Conservation (phyloP, 495 filamentous ascomycete species). For the Penicillium simplicissimum region DNA sequence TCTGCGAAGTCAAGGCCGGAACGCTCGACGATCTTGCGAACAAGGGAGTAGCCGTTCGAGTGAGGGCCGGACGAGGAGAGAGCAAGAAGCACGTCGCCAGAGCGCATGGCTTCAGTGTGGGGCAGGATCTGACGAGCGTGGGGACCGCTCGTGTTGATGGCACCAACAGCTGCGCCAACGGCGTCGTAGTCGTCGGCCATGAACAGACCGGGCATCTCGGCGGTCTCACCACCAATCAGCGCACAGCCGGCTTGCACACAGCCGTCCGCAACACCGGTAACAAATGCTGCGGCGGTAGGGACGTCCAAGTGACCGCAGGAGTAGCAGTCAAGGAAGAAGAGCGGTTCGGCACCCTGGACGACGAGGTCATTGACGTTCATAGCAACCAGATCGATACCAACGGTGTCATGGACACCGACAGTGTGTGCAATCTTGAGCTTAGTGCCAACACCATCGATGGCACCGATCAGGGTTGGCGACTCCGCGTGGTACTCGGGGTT, state of each 20-base stretch:
- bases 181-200: slow-evolving; percentile 82
- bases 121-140: slow-evolving; percentile 68
- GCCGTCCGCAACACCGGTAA: slow-evolving; percentile 82
- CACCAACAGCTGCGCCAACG: slow-evolving; percentile 82
- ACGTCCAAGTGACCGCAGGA: slow-evolving; percentile 84
- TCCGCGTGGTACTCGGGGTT: slow-evolving; percentile 62
- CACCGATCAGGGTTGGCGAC: slow-evolving; percentile 78
- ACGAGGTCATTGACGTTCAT: slow-evolving; percentile 99
- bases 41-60: slow-evolving; percentile 93
- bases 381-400: slow-evolving; percentile 93
- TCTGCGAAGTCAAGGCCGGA: slow-evolving; percentile 68
- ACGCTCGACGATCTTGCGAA: slow-evolving; percentile 79
- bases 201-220: slow-evolving; percentile 96
- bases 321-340: slow-evolving; percentile 97
- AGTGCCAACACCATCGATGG: slow-evolving; percentile 94
- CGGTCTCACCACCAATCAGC: slow-evolving; percentile 93
- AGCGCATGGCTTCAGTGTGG: slow-evolving; percentile 68
- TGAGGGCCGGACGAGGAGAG: slow-evolving; percentile 82
- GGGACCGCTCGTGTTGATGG: slow-evolving; percentile 58
- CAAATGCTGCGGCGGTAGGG: slow-evolving; percentile 72
- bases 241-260: slow-evolving; percentile 81
- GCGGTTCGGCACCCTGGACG: slow-evolving; percentile 88
- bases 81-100: slow-evolving; percentile 82
- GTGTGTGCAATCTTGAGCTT: slow-evolving; percentile 93
- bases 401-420: slow-evolving; percentile 84